Conservation (phyloP, 1,284 basidiomycete genomes). For the Amylostereum areolatum region DNA sequence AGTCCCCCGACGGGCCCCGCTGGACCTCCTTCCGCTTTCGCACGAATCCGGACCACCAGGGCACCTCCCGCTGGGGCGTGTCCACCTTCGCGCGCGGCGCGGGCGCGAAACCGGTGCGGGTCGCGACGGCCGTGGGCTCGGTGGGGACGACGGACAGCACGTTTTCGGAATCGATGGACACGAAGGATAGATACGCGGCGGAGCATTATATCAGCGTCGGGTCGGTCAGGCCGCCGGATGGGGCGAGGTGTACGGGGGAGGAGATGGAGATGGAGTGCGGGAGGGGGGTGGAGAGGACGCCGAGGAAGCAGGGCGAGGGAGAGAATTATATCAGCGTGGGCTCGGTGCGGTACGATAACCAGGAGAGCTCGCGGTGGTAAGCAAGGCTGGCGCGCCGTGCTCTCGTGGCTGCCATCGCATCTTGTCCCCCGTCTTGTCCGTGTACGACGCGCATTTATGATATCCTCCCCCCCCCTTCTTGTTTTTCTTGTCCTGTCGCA, state of each 20-base stretch:
- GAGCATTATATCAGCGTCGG: conserved; percentile 5
- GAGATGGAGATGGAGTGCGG: not conserved
- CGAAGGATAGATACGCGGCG: not conserved
- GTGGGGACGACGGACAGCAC: not conserved
- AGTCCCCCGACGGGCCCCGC: conserved; percentile 11
- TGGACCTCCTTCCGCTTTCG: conserved; percentile 13
- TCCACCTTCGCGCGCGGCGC: not conserved
- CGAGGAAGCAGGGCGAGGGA: not conserved
- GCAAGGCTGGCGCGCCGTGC: not conserved
- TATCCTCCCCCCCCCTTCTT: too few species aligned
- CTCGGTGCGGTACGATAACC: conserved; percentile 1
- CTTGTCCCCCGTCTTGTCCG: not conserved
- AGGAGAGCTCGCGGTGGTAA: not conserved
- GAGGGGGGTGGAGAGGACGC: not conserved
- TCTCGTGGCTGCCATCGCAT: not conserved
- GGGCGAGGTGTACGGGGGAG: conserved; percentile 3
- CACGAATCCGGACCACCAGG: conserved; percentile 2
- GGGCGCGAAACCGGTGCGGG: not conserved
- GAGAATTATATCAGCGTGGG: conserved; percentile 4
- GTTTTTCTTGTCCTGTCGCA: too few species aligned
- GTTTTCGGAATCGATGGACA: not conserved
- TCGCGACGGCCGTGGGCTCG: not conserved
- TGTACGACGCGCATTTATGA: too few species aligned
- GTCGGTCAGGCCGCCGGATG: not conserved
- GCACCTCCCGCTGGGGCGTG: not conserved